phyloP scores from a whole-genome alignment of 345 rosid species.

The Eucalyptus dawsonii region DNA sequence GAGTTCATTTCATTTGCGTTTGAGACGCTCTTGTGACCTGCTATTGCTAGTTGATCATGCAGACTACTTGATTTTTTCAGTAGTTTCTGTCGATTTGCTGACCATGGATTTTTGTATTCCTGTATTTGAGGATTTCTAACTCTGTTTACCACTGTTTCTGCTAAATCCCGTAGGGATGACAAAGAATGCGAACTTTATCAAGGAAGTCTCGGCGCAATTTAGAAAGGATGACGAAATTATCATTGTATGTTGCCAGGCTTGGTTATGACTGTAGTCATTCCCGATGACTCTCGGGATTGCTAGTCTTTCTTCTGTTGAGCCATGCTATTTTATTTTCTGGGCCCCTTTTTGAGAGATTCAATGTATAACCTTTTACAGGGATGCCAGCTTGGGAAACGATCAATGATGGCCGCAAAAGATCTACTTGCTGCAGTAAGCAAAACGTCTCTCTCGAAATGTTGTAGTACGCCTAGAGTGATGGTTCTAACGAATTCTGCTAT shows the following conservation, averaged over 20 bases:
- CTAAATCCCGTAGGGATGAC: constrained; percentile 32
- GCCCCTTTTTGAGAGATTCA: neutral
- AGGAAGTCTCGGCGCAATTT: constrained; percentile 44
- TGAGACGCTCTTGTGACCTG: neutral
- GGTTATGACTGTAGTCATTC: neutral
- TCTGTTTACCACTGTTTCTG: neutral
- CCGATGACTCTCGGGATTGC: neutral
- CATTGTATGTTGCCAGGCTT: constrained; percentile 33
- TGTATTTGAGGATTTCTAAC: neutral
- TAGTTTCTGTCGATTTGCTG: neutral
- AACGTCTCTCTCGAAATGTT: neutral
- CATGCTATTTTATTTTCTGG: neutral
- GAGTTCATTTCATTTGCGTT: neutral
- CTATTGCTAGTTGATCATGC: neutral
- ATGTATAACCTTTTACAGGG: constrained; percentile 24
- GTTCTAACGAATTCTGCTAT: no score
- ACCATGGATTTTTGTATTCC: neutral
- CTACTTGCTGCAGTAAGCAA: constrained; percentile 62
- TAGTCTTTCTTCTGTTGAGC: neutral
- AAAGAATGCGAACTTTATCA: constrained; percentile 53
- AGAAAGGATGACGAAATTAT: constrained; percentile 70
- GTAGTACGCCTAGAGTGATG: no score
- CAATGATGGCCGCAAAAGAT: constrained; percentile 72
- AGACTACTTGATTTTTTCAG: neutral
- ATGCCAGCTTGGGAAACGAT: constrained; percentile 61